These are phyloP conservation scores for Pelargonium cotyledonis DNA, from an alignment of 441 rosid species.

Conservation along the genomic window DNA sequence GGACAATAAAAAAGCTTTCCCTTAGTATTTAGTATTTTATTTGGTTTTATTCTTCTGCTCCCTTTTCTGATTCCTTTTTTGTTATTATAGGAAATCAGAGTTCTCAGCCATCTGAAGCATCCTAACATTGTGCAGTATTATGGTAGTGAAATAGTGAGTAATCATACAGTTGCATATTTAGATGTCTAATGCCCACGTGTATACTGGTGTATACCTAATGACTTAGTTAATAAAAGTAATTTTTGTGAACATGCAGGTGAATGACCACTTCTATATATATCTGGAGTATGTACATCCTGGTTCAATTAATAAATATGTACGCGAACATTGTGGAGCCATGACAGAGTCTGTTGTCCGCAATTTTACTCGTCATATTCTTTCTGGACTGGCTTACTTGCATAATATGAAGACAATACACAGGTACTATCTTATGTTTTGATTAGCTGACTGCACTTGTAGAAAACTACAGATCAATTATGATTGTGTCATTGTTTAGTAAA, in stretches of 20 bases:
- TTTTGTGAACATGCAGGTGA: conserved; percentile 46
- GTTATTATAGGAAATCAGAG: conserved; percentile 54
- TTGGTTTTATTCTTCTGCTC: not conserved
- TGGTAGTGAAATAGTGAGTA: conserved; percentile 93
- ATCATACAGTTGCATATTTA: not conserved
- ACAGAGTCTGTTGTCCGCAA: conserved; percentile 89
- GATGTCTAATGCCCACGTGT: no score
- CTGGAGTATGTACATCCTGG: conserved; percentile 97
- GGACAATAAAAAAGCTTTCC: not conserved
- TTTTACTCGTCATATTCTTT: conserved; percentile 89
- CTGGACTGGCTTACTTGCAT: conserved; percentile 85
- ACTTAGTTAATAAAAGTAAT: not conserved
- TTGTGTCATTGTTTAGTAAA: no score
- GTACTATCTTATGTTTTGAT: conserved; percentile 28
- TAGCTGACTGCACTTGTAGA: not conserved
- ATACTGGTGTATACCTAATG: conserved; percentile 7
- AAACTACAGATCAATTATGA: no score
- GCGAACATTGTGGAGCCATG: conserved; percentile 81
- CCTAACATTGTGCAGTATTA: conserved; percentile 95
- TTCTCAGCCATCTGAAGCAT: conserved; percentile 87
- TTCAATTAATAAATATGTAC: conserved; percentile 75
- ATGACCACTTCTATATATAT: conserved; percentile 77
- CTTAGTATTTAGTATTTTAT: not conserved
- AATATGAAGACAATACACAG: conserved; percentile 81
- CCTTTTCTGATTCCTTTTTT: not conserved